phyloP scores from a whole-genome alignment of 1,139 yeast genomes.

The Candida pseudocylindracea region DNA sequence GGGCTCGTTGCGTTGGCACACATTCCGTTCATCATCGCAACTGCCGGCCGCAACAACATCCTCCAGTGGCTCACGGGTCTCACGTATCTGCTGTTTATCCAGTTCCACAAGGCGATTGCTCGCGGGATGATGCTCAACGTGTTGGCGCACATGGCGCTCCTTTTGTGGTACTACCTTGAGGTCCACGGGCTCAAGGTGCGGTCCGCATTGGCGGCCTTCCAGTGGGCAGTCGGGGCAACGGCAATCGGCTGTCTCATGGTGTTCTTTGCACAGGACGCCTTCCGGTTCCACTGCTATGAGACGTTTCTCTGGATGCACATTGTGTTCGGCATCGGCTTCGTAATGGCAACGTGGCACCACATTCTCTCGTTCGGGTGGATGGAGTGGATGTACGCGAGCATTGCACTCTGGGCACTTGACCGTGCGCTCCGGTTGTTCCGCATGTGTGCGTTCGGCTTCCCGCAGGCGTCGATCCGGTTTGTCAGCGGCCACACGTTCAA shows the following conservation, averaged over 20 bases:
- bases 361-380: constrained; percentile 16
- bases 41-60: constrained; percentile 1
- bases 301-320: constrained; percentile 18
- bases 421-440: constrained; percentile 3
- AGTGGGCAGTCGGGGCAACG: constrained; percentile 9
- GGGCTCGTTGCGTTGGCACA: constrained; percentile 32
- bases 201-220: constrained; percentile 9
- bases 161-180: constrained; percentile 5
- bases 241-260: constrained; percentile 2
- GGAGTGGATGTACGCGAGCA: constrained; percentile 1
- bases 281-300: constrained; percentile 22
- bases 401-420: constrained; percentile 3
- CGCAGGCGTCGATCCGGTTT: constrained; percentile 23
- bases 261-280: constrained; percentile 12
- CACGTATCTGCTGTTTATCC: neutral
- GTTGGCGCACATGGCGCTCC: constrained; percentile 4
- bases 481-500: constrained; percentile 22
- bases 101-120: neutral
- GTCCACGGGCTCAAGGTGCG: constrained; percentile 3
- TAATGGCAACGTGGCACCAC: constrained; percentile 24
- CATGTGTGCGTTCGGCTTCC: constrained; percentile 4
- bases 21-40: neutral
- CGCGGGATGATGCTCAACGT: neutral
- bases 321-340: constrained; percentile 14
- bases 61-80: neutral